A percentile compares a stretch with the other conserved stretches of the same genome.
These are phyloP conservation scores for Paramyrothecium roridum DNA, from an alignment of 2,329 filamentous ascomycete genomes.

Conservation along the genomic window DNA sequence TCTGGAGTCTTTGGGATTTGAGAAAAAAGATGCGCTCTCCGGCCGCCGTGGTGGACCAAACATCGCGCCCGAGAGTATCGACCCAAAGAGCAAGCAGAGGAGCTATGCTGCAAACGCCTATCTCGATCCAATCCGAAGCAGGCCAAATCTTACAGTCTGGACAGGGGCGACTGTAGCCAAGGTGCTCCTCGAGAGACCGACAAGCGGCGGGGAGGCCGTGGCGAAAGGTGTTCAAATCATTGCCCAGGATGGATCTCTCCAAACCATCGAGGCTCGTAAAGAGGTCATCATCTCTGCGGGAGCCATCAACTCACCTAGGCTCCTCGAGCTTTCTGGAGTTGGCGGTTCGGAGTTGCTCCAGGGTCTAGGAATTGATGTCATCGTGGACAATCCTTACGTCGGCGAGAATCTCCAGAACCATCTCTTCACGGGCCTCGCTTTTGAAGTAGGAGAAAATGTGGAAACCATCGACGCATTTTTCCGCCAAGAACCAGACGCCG, in stretches of 20 bases:
- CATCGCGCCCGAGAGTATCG: constrained; percentile 17
- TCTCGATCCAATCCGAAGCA: constrained; percentile 10
- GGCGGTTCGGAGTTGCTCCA: constrained; percentile 28
- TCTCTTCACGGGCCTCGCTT: background rate
- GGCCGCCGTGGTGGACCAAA: constrained; percentile 10
- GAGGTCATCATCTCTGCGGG: constrained; percentile 40
- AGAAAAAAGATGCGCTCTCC: background rate
- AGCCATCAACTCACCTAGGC: constrained; percentile 34
- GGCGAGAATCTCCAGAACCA: constrained; percentile 36
- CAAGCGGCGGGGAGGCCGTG: constrained; percentile 3
- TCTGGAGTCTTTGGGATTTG: background rate
- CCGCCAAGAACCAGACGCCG: background rate
- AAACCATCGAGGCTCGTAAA: constrained; percentile 18
- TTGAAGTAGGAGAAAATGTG: background rate
- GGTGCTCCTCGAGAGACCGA: constrained; percentile 12
- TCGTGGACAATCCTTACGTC: constrained; percentile 30
- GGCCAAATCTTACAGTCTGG: constrained; percentile 16
- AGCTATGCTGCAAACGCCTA: constrained; percentile 19
- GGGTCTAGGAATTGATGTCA: constrained; percentile 21
- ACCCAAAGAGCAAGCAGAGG: constrained; percentile 14
- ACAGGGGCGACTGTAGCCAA: constrained; percentile 14
- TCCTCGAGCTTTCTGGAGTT: constrained; percentile 39
- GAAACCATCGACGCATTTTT: background rate
- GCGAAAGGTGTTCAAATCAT: constrained; percentile 14
- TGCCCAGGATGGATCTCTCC: constrained; percentile 4